Conservation (phyloP, 139 green algal genomes). For the Micromonas commoda region DNA sequence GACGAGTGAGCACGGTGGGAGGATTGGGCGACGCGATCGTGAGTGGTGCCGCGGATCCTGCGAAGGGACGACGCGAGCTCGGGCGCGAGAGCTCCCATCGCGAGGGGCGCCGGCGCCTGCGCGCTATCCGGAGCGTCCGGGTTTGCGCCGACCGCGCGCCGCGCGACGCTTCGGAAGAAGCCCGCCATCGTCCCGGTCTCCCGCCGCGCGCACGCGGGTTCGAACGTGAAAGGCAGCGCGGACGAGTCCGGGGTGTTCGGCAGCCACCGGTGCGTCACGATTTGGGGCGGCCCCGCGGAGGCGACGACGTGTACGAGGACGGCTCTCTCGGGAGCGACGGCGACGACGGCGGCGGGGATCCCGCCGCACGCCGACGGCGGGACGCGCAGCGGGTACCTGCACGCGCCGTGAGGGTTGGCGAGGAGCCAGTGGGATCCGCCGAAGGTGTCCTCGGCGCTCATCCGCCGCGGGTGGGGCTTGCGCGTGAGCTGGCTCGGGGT, state of each 20-base stretch:
- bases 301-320: background rate
- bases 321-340: background rate
- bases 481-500: constrained; percentile 43
- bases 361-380: background rate
- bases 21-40: too few relatives aligned
- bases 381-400: background rate
- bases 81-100: too few relatives aligned
- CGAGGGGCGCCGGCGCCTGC: background rate
- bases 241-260: background rate
- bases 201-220: background rate
- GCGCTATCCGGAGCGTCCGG: too few relatives aligned
- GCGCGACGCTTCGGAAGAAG: background rate
- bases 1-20: too few relatives aligned
- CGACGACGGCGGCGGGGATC: background rate
- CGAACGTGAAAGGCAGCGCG: constrained; percentile 5
- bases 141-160: too few relatives aligned
- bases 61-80: too few relatives aligned
- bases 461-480: constrained; percentile 27
- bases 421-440: constrained; percentile 12
- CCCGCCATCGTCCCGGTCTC: background rate
- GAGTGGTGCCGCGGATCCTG: too few relatives aligned
- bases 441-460: background rate
- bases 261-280: background rate
- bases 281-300: too few relatives aligned
- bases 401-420: background rate